Evolutionary conservation across 2,329 filamentous ascomycete genomes (phyloP).

Genomic region (Coniochaeta sp.): DNA sequence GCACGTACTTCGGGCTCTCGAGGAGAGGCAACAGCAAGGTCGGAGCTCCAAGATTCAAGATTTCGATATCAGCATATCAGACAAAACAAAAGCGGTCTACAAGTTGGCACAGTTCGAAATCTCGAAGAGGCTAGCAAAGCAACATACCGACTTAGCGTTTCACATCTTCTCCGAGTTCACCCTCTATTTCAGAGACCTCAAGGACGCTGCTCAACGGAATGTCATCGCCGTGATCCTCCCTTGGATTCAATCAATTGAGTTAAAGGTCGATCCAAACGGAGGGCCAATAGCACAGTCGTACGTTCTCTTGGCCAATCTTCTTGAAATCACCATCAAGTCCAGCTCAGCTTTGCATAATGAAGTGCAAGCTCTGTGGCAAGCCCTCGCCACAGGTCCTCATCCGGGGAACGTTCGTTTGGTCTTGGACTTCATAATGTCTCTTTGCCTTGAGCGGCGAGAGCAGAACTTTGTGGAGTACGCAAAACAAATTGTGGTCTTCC

Average conservation of each 20-base stretch:
- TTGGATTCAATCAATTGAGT: constrained; percentile 91
- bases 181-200: constrained; percentile 81
- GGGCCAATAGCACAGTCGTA: constrained; percentile 88
- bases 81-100: constrained; percentile 97
- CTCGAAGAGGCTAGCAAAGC: constrained; percentile 79
- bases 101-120: constrained; percentile 97
- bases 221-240: constrained; percentile 91
- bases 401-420: constrained; percentile 91
- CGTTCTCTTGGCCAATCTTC: constrained; percentile 86
- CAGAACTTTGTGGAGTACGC: constrained; percentile 98
- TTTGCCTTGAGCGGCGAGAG: constrained; percentile 88
- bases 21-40: constrained; percentile 65
- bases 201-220: constrained; percentile 78
- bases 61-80: constrained; percentile 95
- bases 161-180: constrained; percentile 95
- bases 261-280: constrained; percentile 86
- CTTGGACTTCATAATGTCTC: constrained; percentile 89
- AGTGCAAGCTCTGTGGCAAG: constrained; percentile 95
- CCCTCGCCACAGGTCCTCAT: constrained; percentile 85
- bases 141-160: constrained; percentile 84
- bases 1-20: constrained; percentile 69
- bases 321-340: constrained; percentile 93
- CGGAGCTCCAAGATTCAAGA: constrained; percentile 88
- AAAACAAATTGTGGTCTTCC: constrained; percentile 94
- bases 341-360: constrained; percentile 88